These are phyloP conservation scores for Otatea glauca DNA, from an alignment of 176 grass and related monocot species.

Conservation along the genomic window DNA sequence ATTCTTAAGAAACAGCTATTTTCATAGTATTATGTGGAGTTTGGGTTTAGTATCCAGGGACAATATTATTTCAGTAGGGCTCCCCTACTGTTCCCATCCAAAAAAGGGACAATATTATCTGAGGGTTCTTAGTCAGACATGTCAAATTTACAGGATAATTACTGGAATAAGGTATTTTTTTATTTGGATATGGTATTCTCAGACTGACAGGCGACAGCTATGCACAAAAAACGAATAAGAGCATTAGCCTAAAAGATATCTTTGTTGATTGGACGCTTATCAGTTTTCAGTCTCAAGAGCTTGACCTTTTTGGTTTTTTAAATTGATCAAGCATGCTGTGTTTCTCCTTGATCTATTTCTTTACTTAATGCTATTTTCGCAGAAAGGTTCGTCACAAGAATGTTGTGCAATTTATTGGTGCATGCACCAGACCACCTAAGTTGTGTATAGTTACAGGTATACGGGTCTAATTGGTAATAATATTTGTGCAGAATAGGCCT, in stretches of 20 bases:
- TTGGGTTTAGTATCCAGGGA: constrained; percentile 10
- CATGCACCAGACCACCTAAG: constrained; percentile 83
- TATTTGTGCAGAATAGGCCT: constrained; percentile 1
- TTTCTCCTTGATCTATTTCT: constrained; percentile 37
- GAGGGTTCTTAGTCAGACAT: neutral
- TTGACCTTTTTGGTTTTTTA: neutral
- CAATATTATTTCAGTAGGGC: neutral
- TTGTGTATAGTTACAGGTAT: constrained; percentile 98
- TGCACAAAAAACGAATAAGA: neutral
- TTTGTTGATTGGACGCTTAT: neutral
- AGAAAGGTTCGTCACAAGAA: constrained; percentile 98
- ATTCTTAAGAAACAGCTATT: neutral
- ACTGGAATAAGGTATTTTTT: constrained; percentile 1
- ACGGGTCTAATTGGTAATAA: neutral
- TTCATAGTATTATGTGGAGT: neutral
- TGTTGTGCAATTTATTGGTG: constrained; percentile 98
- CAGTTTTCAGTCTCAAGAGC: neutral
- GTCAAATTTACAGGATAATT: constrained; percentile 4
- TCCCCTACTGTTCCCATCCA: no score
- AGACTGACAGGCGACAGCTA: neutral
- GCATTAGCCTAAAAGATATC: neutral
- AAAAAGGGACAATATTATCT: neutral
- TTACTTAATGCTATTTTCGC: constrained; percentile 44
- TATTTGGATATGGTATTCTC: neutral
- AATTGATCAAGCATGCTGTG: neutral